Percentiles rank a stretch among this genome's conserved stretches.
Conservation (phyloP, 2,329 filamentous ascomycete genomes). For the Metarhizium album region DNA sequence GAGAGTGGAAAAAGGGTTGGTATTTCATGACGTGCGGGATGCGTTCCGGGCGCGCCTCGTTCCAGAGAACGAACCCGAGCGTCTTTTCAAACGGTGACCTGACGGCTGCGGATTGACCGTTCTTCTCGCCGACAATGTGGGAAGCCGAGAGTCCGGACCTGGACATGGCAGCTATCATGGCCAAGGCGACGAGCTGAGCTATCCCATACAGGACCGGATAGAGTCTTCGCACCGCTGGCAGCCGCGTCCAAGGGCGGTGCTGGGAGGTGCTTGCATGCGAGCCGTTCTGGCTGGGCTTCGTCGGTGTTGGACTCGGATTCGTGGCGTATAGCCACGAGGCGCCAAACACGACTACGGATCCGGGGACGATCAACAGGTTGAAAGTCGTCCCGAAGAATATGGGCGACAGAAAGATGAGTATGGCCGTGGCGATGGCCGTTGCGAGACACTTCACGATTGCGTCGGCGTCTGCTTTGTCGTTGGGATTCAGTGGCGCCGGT, state of each 20-base stretch:
- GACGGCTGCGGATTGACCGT: neutral
- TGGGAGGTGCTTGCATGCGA: slow-evolving; percentile 6
- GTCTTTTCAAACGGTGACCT: slow-evolving; percentile 19
- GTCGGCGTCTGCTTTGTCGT: slow-evolving; percentile 22
- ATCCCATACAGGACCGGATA: no score
- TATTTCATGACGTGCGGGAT: slow-evolving; percentile 18
- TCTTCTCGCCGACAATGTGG: no score
- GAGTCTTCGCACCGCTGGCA: neutral
- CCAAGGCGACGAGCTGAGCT: no score
- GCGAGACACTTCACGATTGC: slow-evolving; percentile 24
- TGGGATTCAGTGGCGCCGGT: neutral
- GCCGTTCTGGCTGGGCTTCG: slow-evolving; percentile 21
- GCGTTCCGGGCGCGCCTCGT: slow-evolving; percentile 11
- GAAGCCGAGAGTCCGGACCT: no score
- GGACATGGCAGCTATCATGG: no score
- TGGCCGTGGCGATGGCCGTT: slow-evolving; percentile 20
- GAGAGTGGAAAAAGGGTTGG: slow-evolving; percentile 12
- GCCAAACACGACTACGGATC: neutral
- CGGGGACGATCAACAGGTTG: slow-evolving; percentile 17
- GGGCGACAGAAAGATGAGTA: slow-evolving; percentile 21
- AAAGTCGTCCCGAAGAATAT: slow-evolving; percentile 19
- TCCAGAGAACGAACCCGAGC: slow-evolving; percentile 6
- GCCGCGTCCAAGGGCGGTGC: neutral
- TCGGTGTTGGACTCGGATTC: slow-evolving; percentile 18
- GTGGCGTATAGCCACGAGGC: no score